Percentiles rank a stretch among this genome's conserved stretches.
Conservation (phyloP, 495 filamentous ascomycete genomes). For the Tetracladium marchalianum region DNA sequence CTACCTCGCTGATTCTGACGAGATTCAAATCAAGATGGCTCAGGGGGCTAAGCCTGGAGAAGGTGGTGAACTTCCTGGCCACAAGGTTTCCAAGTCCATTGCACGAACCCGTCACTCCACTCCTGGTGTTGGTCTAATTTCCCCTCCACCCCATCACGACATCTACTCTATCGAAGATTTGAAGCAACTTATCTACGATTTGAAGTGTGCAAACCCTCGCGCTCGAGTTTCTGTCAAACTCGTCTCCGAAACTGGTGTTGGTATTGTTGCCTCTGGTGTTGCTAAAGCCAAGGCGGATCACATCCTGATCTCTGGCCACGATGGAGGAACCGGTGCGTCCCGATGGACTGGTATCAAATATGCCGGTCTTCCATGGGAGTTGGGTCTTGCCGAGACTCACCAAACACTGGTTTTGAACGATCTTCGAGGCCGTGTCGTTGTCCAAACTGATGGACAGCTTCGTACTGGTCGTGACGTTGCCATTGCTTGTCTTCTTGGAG, state of each 20-base stretch:
- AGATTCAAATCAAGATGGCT: conserved; percentile 99
- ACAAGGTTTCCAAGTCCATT: conserved; percentile 97
- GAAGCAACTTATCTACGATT: conserved; percentile 97
- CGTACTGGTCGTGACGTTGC: conserved; percentile 92
- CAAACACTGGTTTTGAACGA: conserved; percentile 99
- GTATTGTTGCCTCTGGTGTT: conserved; percentile 96
- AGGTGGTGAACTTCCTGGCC: conserved; percentile 94
- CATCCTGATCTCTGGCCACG: conserved; percentile 95
- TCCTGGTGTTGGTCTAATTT: conserved; percentile 94
- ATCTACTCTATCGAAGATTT: conserved; percentile 99
- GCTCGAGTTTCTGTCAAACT: conserved; percentile 97
- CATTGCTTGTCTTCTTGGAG: conserved; percentile 91
- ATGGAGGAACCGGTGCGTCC: conserved; percentile 96
- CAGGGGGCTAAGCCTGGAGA: conserved; percentile 98
- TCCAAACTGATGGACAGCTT: conserved; percentile 96
- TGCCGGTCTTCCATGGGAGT: conserved; percentile 94
- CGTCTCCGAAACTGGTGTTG: conserved; percentile 95
- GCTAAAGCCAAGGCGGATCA: conserved; percentile 98
- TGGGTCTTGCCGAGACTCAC: conserved; percentile 96
- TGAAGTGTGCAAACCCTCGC: conserved; percentile 95
- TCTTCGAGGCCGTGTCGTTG: conserved; percentile 89
- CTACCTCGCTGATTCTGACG: conserved; percentile 97
- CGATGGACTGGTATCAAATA: conserved; percentile 99
- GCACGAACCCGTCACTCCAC: conserved; percentile 97
- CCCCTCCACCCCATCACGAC: conserved; percentile 97